Evolutionary conservation across 1,284 basidiomycete species (phyloP).

Genomic region (Cutaneotrichosporon cavernicola): DNA sequence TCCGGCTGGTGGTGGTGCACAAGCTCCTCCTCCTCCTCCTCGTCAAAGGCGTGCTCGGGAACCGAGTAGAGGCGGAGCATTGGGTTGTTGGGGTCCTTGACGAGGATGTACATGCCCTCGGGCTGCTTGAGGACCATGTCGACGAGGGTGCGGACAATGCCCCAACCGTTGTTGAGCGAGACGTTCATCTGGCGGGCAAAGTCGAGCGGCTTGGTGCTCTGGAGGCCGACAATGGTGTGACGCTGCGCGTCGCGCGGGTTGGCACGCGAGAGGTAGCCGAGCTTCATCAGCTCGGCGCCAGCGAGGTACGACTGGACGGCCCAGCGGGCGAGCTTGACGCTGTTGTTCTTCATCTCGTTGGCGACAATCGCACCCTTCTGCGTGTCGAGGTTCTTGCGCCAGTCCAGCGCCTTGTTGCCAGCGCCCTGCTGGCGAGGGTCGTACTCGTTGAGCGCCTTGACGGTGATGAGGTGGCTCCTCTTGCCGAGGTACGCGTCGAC

Average conservation of each 20-base stretch:
- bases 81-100: slow-evolving; percentile 95
- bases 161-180: slow-evolving; percentile 95
- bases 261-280: slow-evolving; percentile 89
- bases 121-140: slow-evolving; percentile 92
- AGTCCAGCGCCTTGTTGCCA: slow-evolving; percentile 73
- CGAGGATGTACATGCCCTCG: slow-evolving; percentile 91
- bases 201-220: slow-evolving; percentile 89
- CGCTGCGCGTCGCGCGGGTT: slow-evolving; percentile 92
- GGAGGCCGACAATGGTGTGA: slow-evolving; percentile 92
- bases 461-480: slow-evolving; percentile 66
- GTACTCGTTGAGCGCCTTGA: slow-evolving; percentile 96
- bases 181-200: slow-evolving; percentile 96
- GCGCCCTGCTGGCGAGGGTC: slow-evolving; percentile 82
- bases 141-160: slow-evolving; percentile 90
- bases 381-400: slow-evolving; percentile 92
- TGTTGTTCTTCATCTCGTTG: slow-evolving; percentile 99
- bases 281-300: slow-evolving; percentile 95
- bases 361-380: slow-evolving; percentile 98
- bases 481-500: slow-evolving; percentile 83
- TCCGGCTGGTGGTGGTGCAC: slow-evolving; percentile 28
- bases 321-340: slow-evolving; percentile 96
- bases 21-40: slow-evolving; percentile 72
- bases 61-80: slow-evolving; percentile 91
- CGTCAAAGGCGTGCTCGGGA: slow-evolving; percentile 82
- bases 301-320: slow-evolving; percentile 93